Evolutionary conservation across 176 grass and related monocot genomes (phyloP).

Genomic region (Ananas comosus): DNA sequence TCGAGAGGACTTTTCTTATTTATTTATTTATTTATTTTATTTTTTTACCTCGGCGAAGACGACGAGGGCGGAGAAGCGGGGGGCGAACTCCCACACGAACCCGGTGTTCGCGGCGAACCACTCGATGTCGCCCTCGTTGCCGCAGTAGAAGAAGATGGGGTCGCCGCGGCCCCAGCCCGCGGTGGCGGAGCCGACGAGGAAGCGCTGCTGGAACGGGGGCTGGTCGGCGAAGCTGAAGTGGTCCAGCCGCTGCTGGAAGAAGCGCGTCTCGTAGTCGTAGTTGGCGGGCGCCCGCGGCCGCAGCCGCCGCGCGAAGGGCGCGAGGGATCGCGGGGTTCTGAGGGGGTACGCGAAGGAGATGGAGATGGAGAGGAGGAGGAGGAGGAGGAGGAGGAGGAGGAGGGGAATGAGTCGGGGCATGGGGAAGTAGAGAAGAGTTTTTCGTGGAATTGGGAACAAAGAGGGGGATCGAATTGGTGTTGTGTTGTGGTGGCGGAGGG

Average conservation of each 20-base stretch:
- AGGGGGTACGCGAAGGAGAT: neutral
- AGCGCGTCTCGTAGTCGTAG: slow-evolving; percentile 55
- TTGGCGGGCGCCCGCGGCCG: neutral
- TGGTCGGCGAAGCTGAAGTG: slow-evolving; percentile 79
- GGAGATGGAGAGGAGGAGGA: slow-evolving; percentile 7
- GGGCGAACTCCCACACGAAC: slow-evolving; percentile 85
- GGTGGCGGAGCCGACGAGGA: slow-evolving; percentile 42
- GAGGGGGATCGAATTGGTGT: neutral
- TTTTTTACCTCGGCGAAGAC: slow-evolving; percentile 76
- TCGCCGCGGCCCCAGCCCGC: slow-evolving; percentile 38
- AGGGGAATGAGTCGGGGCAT: neutral
- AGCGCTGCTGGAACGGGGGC: slow-evolving; percentile 61
- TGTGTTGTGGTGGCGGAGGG: too few species aligned
- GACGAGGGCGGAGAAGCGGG: slow-evolving; percentile 77
- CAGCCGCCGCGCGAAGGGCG: slow-evolving; percentile 13
- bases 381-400: neutral
- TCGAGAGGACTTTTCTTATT: too few species aligned
- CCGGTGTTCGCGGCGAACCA: slow-evolving; percentile 95
- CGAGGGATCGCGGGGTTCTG: slow-evolving; percentile 14
- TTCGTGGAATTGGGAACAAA: neutral
- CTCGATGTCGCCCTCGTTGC: slow-evolving; percentile 92
- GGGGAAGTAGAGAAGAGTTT: neutral
- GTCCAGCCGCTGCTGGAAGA: slow-evolving; percentile 83
- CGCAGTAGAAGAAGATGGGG: slow-evolving; percentile 98
- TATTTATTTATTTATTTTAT: too few species aligned